These are phyloP conservation scores for Mycena belliarum DNA, from an alignment of 768 basidiomycete genomes.

Conservation along the genomic window DNA sequence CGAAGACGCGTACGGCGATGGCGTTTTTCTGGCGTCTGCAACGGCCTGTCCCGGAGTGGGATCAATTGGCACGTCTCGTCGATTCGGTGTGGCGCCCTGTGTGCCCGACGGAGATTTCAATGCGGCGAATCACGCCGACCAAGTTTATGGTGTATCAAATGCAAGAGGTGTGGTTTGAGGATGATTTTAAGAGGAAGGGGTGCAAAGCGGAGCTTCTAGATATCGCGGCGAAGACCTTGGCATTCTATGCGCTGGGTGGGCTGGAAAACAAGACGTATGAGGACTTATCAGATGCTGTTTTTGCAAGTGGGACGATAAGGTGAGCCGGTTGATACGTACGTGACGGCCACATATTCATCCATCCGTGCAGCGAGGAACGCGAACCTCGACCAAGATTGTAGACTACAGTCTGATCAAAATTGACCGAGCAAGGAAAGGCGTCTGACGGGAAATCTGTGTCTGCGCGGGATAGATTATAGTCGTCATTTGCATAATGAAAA, in stretches of 20 bases:
- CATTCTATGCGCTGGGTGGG: conserved; percentile 3
- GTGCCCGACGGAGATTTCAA: not conserved
- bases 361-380: too few species aligned
- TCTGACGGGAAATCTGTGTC: too few species aligned
- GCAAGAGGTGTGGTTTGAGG: conserved; percentile 7
- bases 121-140: conserved; percentile 2
- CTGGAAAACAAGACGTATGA: conserved; percentile 11
- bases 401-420: too few species aligned
- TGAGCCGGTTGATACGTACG: too few species aligned
- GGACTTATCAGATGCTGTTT: not conserved
- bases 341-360: too few species aligned
- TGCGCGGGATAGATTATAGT: too few species aligned
- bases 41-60: too few species aligned
- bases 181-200: conserved; percentile 4
- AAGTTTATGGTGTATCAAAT: conserved; percentile 5
- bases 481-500: too few species aligned
- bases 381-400: too few species aligned
- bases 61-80: too few species aligned
- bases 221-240: not conserved
- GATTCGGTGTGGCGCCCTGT: conserved; percentile 7
- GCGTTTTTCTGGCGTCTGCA: conserved; percentile 4
- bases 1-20: not conserved
- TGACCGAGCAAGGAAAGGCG: too few species aligned
- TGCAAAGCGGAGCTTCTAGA: conserved; percentile 7
- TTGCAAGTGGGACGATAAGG: too few species aligned